Evolutionary conservation across 202 grass and related monocot species (phyloP), one percentile per base, ranked within the genome.

Genomic region (Cymbopogon flexuosus): DNA sequence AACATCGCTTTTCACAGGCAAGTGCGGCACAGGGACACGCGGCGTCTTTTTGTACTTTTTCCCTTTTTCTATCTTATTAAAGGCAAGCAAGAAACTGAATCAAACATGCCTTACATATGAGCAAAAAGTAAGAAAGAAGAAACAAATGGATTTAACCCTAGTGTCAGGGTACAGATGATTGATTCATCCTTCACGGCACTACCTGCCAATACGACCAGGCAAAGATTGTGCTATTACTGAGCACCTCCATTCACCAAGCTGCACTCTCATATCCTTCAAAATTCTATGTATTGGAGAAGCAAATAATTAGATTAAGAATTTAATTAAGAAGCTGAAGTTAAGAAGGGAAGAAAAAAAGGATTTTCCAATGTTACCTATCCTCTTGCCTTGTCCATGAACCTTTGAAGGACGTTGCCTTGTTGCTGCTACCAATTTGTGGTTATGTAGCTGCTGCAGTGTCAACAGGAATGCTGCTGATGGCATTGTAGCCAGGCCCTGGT

Each of bases 131-230:
- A 42, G 41, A 2, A 42, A 42, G 10, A 12, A 42, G 10, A 12
- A 42, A 12, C 41, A 42, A 42, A 42, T 0, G 2, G 41, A 42
- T 42, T 42, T 42, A 0, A 42, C 41, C 10, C 10, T 42, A 42
- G 3, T 42, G 41, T 42, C 10, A 42, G 2, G 87, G 0, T 56
- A 54, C 1, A 95, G 43, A 81, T 92, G 83, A 67, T 95, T 92
- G 43, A 80, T 86, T 85, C 87, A 92, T 60, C 89, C 75, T 62
- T 86, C 89, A 54, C 84, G 77, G 15, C 89, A 88, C 5, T 90
- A 85, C 79, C 90, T 95, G 54, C 89, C 87, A 21, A 85, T 86
- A 61, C 87, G 69, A 6, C 79, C 83, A 0, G 68, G 62, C 16
- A 95, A 73, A 46, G 18, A 58, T 9, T 72, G 41, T 19, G 85